Conservation (phyloP, 176 grass and related monocot species). For the Alloteropsis semialata region DNA sequence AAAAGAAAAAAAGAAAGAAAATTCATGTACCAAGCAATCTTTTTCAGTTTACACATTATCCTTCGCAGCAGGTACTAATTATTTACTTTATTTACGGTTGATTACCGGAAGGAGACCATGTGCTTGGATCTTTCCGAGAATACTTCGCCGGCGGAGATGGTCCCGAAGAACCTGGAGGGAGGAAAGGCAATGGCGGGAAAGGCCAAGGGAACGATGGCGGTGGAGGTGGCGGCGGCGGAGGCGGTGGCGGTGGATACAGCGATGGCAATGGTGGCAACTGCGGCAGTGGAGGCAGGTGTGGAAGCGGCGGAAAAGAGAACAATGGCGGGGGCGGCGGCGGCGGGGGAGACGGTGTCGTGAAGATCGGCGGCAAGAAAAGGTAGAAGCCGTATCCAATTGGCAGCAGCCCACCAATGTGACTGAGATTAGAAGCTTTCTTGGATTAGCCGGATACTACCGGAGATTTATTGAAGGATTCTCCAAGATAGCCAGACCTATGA, state of each 20-base stretch:
- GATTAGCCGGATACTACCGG: too few relatives aligned
- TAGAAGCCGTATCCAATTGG: too few relatives aligned
- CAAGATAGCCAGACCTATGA: too few relatives aligned
- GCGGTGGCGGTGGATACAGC: slow-evolving; percentile 31
- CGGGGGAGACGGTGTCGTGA: slow-evolving; percentile 27
- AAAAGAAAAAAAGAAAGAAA: slow-evolving; percentile 2
- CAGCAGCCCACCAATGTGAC: too few relatives aligned
- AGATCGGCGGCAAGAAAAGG: slow-evolving; percentile 44
- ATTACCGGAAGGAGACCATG: slow-evolving; percentile 15
- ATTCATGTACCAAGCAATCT: neutral
- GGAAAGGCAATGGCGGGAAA: slow-evolving; percentile 58
- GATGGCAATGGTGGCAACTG: slow-evolving; percentile 33
- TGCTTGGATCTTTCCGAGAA: slow-evolving; percentile 38
- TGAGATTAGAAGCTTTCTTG: too few relatives aligned
- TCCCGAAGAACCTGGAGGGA: slow-evolving; percentile 35
- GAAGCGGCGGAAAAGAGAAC: slow-evolving; percentile 46
- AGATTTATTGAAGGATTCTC: too few relatives aligned
- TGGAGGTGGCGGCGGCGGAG: slow-evolving; percentile 33
- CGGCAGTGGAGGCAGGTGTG: slow-evolving; percentile 47
- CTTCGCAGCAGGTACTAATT: neutral
- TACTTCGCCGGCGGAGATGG: slow-evolving; percentile 33
- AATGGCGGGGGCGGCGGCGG: slow-evolving; percentile 26
- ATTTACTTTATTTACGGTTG: slow-evolving; percentile 29
- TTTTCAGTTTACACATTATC: neutral
- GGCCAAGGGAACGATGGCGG: slow-evolving; percentile 46